Evolutionary conservation across 768 basidiomycete species (phyloP), one percentile per base, ranked within the genome.

Genomic region (Hygrophorus russula): DNA sequence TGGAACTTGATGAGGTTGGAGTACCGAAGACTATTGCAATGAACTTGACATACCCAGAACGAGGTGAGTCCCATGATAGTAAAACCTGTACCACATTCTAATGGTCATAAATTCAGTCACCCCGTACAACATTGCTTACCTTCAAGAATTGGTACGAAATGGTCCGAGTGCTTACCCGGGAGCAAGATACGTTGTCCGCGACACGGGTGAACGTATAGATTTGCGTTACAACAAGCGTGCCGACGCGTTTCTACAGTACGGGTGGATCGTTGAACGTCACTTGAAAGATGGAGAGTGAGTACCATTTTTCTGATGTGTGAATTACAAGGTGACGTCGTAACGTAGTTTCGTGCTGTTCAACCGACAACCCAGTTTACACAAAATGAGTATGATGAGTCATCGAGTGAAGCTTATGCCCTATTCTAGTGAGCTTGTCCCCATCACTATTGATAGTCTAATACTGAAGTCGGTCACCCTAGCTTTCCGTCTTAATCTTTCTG

Each of bases 341-440:
- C 15, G 42, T 5, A 92, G 89, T 56, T 92, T 70, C 52, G 87
- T 97, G 15, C 67, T 99, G 41, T 98, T 99, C 69, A 98, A 99
- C 61, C 93, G 96, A 42, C 96, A 99, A 59, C 96, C 96, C 9
- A 87, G 82, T 74, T 64, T 98, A 62, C 96, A 99, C 63, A 99
- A 99, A 64, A 98, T 98, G 96, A 94, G 91, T 72, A 98, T 98
- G 96, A 98, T 98, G 96, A 88, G 88, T 62, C 96, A 98, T 67
- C 80, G 93, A 29, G 88, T 98, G 24, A 90, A 86, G 56, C 67
- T 98, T 47, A 96, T 98, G 92, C 87, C 89, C 10, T 97, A 98
- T 64, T 98, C 93, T 15, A 98, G 90, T 93, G 55, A 60, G 90
- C 74, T 6, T 10, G 3, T 24, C 31, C 20, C 18, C 36, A 43